These are phyloP conservation scores for Arachnomyces sp. DNA, from an alignment of 2,329 filamentous ascomycete species.

Conservation along the genomic window DNA sequence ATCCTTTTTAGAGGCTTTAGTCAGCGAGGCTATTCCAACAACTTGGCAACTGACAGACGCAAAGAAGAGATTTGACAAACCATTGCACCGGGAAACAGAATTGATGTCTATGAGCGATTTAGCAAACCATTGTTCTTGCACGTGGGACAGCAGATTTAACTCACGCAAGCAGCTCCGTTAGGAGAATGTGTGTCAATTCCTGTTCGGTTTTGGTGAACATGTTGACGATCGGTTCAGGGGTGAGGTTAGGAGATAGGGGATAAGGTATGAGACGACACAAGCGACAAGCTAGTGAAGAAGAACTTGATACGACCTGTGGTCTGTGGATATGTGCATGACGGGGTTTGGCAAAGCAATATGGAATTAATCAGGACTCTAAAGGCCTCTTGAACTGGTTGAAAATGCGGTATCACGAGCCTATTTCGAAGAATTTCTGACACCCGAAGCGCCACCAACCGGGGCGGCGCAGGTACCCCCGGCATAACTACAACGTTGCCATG, in stretches of 20 bases:
- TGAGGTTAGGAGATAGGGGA: background rate
- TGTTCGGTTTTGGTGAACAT: background rate
- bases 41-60: background rate
- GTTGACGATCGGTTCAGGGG: background rate
- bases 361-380: too few relatives aligned
- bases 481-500: too few relatives aligned
- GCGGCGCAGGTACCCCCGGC: too few relatives aligned
- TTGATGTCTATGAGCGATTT: slow-evolving; percentile 16
- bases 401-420: too few relatives aligned
- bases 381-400: too few relatives aligned
- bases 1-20: slow-evolving; percentile 21
- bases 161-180: slow-evolving; percentile 25
- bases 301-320: too few relatives aligned
- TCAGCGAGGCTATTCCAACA: slow-evolving; percentile 3
- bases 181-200: slow-evolving; percentile 15
- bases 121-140: slow-evolving; percentile 1
- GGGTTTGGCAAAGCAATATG: too few relatives aligned
- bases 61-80: background rate
- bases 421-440: too few relatives aligned
- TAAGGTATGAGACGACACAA: background rate
- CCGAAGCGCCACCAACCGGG: too few relatives aligned
- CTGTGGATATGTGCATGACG: too few relatives aligned
- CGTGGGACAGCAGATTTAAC: slow-evolving; percentile 3
- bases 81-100: slow-evolving; percentile 21
- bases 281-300: too few relatives aligned